Conservation (phyloP, 495 filamentous ascomycete species). For the Tuber indicum region DNA sequence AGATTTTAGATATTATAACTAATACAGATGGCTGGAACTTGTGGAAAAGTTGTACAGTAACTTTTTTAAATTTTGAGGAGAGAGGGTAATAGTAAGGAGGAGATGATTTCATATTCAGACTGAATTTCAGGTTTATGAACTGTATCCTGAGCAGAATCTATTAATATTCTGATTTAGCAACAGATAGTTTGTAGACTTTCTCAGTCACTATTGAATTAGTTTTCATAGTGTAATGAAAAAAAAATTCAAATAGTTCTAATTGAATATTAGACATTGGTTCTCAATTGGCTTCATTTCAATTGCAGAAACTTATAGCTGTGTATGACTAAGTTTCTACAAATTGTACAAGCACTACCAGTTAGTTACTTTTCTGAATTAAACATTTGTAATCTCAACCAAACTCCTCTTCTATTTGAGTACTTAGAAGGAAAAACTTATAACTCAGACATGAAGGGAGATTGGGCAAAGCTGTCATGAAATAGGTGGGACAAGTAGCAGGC, state of each 20-base stretch:
- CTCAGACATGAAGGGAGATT: neutral
- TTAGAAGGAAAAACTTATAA: too few relatives aligned
- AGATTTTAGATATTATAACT: too few relatives aligned
- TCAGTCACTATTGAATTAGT: neutral
- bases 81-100: too few relatives aligned
- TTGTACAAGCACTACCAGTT: neutral
- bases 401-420: too few relatives aligned
- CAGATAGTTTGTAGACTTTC: neutral
- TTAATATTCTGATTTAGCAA: neutral
- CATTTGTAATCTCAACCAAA: neutral
- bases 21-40: too few relatives aligned
- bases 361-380: neutral
- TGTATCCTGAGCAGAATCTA: too few relatives aligned
- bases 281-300: neutral
- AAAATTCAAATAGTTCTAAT: neutral
- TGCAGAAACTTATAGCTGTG: neutral
- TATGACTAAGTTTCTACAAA: neutral
- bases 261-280: neutral
- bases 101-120: too few relatives aligned
- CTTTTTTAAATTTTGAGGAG: too few relatives aligned
- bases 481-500: neutral
- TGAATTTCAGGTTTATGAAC: too few relatives aligned
- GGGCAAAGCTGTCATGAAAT: neutral
- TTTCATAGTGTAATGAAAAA: neutral
- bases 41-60: too few relatives aligned